phyloP scores from a whole-genome alignment of 2,329 filamentous ascomycete genomes.

The Pseudogymnoascus sp. region DNA sequence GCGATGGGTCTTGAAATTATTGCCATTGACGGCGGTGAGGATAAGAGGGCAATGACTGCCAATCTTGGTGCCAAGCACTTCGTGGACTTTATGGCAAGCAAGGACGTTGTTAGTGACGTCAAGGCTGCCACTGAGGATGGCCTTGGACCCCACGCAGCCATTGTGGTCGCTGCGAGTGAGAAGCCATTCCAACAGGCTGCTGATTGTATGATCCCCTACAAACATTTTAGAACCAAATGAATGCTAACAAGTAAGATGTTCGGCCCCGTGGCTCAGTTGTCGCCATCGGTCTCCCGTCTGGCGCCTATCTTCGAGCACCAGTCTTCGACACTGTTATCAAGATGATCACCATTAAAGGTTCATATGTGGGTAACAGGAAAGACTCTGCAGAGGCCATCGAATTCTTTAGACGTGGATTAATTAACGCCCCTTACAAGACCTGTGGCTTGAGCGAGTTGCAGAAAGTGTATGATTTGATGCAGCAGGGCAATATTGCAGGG shows the following conservation, averaged over 20 bases:
- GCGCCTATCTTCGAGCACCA: slow-evolving; percentile 70
- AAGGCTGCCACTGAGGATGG: slow-evolving; percentile 73
- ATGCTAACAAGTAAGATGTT: slow-evolving; percentile 52
- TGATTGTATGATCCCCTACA: slow-evolving; percentile 24
- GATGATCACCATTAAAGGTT: slow-evolving; percentile 89
- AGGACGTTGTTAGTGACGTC: slow-evolving; percentile 76
- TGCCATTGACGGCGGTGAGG: slow-evolving; percentile 74
- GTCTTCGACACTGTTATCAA: slow-evolving; percentile 83
- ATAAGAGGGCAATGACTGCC: slow-evolving; percentile 66
- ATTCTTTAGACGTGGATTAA: slow-evolving; percentile 78
- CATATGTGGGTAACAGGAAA: slow-evolving; percentile 86
- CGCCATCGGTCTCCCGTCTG: slow-evolving; percentile 79
- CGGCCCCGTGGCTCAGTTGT: slow-evolving; percentile 74
- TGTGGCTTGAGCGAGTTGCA: slow-evolving; percentile 73
- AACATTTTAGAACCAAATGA: not conserved
- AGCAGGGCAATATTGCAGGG: slow-evolving; percentile 61
- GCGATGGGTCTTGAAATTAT: slow-evolving; percentile 80
- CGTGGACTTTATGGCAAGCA: slow-evolving; percentile 70
- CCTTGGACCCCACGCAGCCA: slow-evolving; percentile 79
- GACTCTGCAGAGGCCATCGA: slow-evolving; percentile 85
- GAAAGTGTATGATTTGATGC: slow-evolving; percentile 68
- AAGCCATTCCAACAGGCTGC: slow-evolving; percentile 94
- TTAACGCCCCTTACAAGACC: slow-evolving; percentile 81
- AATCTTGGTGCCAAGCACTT: slow-evolving; percentile 63
- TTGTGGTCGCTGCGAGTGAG: slow-evolving; percentile 79